Base-by-base conservation (phyloP, 768 basidiomycete species). In the Cystoderma amianthinum region DNA sequence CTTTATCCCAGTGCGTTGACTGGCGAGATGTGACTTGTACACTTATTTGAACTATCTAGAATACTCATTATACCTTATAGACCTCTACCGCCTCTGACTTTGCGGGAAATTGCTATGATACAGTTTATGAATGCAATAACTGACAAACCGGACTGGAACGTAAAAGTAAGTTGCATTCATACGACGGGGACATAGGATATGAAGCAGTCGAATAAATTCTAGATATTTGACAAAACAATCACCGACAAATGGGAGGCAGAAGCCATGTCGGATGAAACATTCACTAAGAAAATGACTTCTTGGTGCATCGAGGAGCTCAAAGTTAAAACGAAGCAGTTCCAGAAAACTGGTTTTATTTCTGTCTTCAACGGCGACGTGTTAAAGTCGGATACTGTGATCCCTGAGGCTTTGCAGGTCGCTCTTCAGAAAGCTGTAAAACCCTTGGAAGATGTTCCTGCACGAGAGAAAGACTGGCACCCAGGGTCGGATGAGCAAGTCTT, bases 61-160 rank as follows among this genome's bases (percentile, higher is more conserved):
- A 13, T 2, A 32, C 17, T 38, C 12, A 13, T 19, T 17, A 44
- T 12, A 25, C 18, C 16, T 32, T 42, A 38, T 13, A 10, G 11
- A 23, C 17, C 10, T 35, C 40, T 55, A 20, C 37, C 42, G 13
- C 25, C 56, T 32, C 52, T 45, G 2, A 60, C 60, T 1, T 42
- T 60, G 5, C 59, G 62, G 10, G 63, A 64, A 38, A 47, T 61
- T 6, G 49, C 51, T 2, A 65, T 65, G 65, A 39, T 63, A 13
- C 53, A 50, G 9, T 50, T 65, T 28, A 65, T 67, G 61, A 63
- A 67, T 44, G 41, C 34, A 16, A 40, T 61, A 9, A 64, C 63
- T 0, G 62, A 67, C 35, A 63, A 67, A 45, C 39, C 48, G 0
- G 53, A 59, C 5, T 65, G 63, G 65, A 37, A 59, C 32, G 38